Percentiles rank a stretch among this genome's conserved stretches.
These are phyloP conservation scores for Nemania serpens DNA, from an alignment of 2,329 filamentous ascomycete species.

Conservation along the genomic window DNA sequence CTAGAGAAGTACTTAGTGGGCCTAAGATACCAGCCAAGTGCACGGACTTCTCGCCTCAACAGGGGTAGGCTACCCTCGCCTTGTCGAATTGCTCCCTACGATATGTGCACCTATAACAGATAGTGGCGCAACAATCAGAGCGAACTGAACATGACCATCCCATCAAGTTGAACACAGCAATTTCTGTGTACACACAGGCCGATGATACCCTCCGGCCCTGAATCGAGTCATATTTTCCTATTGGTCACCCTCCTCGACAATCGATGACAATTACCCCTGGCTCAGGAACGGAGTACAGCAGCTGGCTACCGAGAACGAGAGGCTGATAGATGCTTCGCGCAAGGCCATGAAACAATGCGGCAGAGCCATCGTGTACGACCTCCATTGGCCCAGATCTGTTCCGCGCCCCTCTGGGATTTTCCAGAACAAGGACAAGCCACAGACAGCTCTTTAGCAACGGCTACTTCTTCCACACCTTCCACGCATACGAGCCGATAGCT, in stretches of 20 bases:
- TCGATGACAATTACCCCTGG: conserved; percentile 19
- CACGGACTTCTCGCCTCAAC: too few species aligned
- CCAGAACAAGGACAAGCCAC: conserved; percentile 19
- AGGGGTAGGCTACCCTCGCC: too few species aligned
- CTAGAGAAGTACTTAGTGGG: too few species aligned
- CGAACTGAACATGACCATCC: conserved; percentile 15
- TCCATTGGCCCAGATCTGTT: conserved; percentile 31
- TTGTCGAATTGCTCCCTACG: too few species aligned
- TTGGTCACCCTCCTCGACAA: conserved; percentile 15
- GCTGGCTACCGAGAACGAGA: conserved; percentile 17
- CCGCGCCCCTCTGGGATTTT: conserved; percentile 15
- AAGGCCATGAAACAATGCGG: conserved; percentile 34
- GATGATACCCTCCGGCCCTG: conserved; percentile 3
- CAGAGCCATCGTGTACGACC: conserved; percentile 32
- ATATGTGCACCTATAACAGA: too few species aligned
- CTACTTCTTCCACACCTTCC: neutral
- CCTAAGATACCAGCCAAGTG: too few species aligned
- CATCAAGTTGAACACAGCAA: conserved; percentile 4
- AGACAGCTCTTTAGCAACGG: neutral
- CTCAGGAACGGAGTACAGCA: conserved; percentile 27
- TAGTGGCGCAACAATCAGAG: conserved; percentile 1
- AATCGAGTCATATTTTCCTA: conserved; percentile 19
- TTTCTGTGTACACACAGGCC: neutral
- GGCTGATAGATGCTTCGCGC: conserved; percentile 22
- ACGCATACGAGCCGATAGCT: conserved; percentile 6